These are phyloP conservation scores for Trifolium subterraneum DNA, from an alignment of 306 rosid species.

Conservation along the genomic window DNA sequence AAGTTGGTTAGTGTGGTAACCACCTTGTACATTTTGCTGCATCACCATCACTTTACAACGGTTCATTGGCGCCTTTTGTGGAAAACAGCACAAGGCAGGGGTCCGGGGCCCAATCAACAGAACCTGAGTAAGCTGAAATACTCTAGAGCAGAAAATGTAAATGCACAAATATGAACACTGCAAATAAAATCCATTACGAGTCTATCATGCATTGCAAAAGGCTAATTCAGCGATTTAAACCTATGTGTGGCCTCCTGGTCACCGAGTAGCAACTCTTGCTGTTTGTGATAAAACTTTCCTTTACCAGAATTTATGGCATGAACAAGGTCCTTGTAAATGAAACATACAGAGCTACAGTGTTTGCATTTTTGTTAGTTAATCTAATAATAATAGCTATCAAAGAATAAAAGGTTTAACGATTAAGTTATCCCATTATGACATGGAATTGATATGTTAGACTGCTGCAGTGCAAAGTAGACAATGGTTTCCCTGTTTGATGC, in stretches of 20 bases:
- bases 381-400: no score
- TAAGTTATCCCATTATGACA: no score
- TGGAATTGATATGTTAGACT: no score
- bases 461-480: neutral
- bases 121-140: neutral
- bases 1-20: neutral
- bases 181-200: neutral
- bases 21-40: neutral
- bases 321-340: neutral
- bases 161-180: neutral
- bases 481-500: neutral
- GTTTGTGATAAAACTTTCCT: neutral
- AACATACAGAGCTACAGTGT: neutral
- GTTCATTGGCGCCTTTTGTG: neutral
- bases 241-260: neutral
- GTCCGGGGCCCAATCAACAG: neutral
- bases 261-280: constrained; percentile 1
- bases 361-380: neutral
- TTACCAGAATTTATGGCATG: neutral
- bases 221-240: neutral
- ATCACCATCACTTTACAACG: neutral
- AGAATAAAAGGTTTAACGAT: no score
- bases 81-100: neutral
- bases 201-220: neutral
- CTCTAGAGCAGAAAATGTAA: neutral